These are phyloP conservation scores for Fragaria ananassa DNA, from an alignment of 306 rosid species.

Conservation along the genomic window DNA sequence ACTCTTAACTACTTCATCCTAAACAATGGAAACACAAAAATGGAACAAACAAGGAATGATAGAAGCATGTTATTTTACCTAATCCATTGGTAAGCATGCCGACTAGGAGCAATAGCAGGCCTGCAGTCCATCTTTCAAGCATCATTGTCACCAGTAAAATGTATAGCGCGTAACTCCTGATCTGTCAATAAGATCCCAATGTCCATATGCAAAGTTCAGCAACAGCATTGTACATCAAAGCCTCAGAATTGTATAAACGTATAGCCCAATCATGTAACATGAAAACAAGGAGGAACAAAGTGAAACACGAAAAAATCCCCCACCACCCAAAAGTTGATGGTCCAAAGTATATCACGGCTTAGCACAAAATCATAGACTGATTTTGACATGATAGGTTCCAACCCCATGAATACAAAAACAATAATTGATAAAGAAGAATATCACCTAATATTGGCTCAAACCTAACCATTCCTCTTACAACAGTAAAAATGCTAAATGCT, in stretches of 20 bases:
- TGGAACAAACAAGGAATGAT: conserved; percentile 8
- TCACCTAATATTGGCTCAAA: neutral
- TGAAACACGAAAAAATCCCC: neutral
- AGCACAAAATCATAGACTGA: neutral
- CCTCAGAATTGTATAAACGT: neutral
- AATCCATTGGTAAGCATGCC: conserved; percentile 43
- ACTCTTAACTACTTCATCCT: neutral
- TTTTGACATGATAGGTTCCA: neutral
- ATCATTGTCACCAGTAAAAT: conserved; percentile 42
- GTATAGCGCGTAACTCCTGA: conserved; percentile 18
- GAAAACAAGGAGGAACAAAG: neutral
- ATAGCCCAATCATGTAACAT: neutral
- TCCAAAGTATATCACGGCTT: neutral
- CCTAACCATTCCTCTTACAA: neutral
- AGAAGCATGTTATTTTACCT: conserved; percentile 44
- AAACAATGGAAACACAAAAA: neutral
- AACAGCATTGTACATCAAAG: neutral
- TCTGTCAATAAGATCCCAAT: conserved; percentile 25
- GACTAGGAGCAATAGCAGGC: conserved; percentile 47
- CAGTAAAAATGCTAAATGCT: neutral
- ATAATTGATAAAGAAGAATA: neutral
- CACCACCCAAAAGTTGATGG: neutral
- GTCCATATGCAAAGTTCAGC: neutral
- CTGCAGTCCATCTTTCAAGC: conserved; percentile 42
- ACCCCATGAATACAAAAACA: neutral